These are phyloP conservation scores for Misopates orontium DNA, from an alignment of 257 asterid genomes.

Conservation along the genomic window DNA sequence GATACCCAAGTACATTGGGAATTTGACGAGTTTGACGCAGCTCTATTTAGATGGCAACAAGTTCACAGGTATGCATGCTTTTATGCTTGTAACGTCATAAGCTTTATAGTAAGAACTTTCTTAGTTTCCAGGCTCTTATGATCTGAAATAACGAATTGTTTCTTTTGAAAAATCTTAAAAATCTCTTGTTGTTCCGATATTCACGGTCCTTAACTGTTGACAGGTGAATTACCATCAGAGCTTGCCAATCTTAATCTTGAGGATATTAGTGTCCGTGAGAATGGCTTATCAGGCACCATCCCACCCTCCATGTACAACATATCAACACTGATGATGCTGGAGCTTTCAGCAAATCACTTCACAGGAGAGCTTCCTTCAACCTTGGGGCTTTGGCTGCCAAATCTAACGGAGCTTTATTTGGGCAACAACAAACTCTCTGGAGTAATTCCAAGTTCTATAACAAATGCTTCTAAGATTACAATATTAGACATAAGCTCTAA, in stretches of 20 bases:
- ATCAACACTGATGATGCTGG: constrained; percentile 33
- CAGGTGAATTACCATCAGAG: constrained; percentile 48
- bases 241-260: constrained; percentile 30
- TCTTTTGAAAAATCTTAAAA: too few species aligned
- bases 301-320: constrained; percentile 40
- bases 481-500: constrained; percentile 37
- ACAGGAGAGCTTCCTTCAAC: constrained; percentile 32
- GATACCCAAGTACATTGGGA: constrained; percentile 45
- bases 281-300: constrained; percentile 36
- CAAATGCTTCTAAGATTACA: constrained; percentile 35
- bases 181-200: too few species aligned
- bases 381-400: constrained; percentile 36
- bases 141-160: neutral
- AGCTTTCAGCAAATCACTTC: constrained; percentile 33
- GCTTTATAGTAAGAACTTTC: too few species aligned
- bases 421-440: constrained; percentile 33
- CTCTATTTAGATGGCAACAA: constrained; percentile 27
- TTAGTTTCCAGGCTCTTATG: too few species aligned
- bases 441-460: constrained; percentile 28
- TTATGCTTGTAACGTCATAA: too few species aligned
- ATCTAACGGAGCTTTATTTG: constrained; percentile 35
- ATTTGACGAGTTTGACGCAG: constrained; percentile 27
- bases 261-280: constrained; percentile 12
- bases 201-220: neutral
- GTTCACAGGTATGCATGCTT: constrained; percentile 37